Percentiles rank a stretch among this genome's conserved stretches.
Evolutionary conservation across 2,329 filamentous ascomycete genomes (phyloP).

Genomic region (Aspergillus persii): DNA sequence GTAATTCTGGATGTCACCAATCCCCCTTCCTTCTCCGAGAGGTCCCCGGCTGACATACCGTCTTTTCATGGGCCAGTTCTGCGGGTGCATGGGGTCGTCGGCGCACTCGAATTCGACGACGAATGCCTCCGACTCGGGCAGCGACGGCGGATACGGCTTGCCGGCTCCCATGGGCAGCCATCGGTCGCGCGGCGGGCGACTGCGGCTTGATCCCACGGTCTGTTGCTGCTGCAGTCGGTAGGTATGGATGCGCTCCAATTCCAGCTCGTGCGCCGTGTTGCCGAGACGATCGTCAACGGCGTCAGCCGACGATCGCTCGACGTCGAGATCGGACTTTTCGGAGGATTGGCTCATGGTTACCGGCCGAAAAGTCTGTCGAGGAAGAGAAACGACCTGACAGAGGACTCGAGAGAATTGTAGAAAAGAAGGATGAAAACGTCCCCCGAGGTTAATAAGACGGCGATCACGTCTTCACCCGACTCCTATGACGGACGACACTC

Average conservation of each 20-base stretch:
- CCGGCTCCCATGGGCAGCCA: constrained; percentile 33
- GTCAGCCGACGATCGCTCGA: neutral
- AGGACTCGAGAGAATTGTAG: neutral
- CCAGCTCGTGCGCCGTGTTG: neutral
- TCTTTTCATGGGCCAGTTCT: constrained; percentile 50
- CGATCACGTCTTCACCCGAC: neutral
- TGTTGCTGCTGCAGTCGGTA: constrained; percentile 18
- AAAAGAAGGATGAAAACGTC: neutral
- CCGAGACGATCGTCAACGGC: neutral
- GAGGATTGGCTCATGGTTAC: neutral
- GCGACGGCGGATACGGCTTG: constrained; percentile 50
- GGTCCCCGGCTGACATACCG: constrained; percentile 29
- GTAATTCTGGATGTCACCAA: neutral
- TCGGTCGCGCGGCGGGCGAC: constrained; percentile 15
- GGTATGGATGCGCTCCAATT: constrained; percentile 18
- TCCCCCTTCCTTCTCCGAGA: neutral
- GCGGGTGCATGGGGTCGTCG: constrained; percentile 51
- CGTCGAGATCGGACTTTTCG: neutral
- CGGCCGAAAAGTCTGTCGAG: neutral
- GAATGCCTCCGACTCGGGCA: constrained; percentile 53
- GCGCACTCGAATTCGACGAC: constrained; percentile 54
- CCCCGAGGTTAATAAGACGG: neutral
- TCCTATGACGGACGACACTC: neutral
- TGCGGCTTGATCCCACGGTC: constrained; percentile 17
- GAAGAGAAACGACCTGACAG: neutral